These are phyloP conservation scores for Ambrosia hybrid DNA, from an alignment of 140 eudicot species.

Conservation along the genomic window DNA sequence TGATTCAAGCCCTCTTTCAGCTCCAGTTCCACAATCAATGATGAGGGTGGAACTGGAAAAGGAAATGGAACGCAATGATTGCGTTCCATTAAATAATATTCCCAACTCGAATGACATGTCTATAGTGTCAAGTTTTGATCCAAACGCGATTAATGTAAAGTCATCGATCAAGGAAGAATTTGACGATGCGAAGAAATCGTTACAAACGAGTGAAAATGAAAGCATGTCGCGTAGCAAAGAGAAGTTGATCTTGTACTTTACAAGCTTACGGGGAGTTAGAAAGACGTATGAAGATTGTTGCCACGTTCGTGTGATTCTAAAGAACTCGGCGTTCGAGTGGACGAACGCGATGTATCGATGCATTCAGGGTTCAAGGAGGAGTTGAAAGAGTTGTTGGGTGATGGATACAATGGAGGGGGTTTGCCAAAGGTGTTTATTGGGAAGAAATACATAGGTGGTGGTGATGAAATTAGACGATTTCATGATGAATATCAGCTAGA, in stretches of 20 bases:
- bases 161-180: no score
- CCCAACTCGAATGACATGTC: no score
- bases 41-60: no score
- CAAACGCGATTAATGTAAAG: no score
- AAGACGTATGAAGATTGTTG: slow-evolving; percentile 94
- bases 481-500: slow-evolving; percentile 77
- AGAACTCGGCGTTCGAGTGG: slow-evolving; percentile 61
- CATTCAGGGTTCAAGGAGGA: slow-evolving; percentile 92
- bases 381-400: slow-evolving; percentile 61
- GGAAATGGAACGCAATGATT: no score
- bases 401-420: slow-evolving; percentile 39
- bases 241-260: slow-evolving; percentile 62
- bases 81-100: no score
- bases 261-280: slow-evolving; percentile 85
- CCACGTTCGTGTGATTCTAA: slow-evolving; percentile 59
- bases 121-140: no score
- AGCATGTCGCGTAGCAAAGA: slow-evolving; percentile 23
- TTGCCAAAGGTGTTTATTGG: slow-evolving; percentile 83
- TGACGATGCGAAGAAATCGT: no score
- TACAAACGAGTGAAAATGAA: no score
- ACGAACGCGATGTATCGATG: slow-evolving; percentile 94
- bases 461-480: slow-evolving; percentile 62
- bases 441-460: slow-evolving; percentile 69
- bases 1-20: slow-evolving; percentile 31
- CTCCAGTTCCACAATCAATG: no score